These are phyloP conservation scores for Aspergillus eucalypticola DNA, from an alignment of 2,329 filamentous ascomycete species.

Conservation along the genomic window DNA sequence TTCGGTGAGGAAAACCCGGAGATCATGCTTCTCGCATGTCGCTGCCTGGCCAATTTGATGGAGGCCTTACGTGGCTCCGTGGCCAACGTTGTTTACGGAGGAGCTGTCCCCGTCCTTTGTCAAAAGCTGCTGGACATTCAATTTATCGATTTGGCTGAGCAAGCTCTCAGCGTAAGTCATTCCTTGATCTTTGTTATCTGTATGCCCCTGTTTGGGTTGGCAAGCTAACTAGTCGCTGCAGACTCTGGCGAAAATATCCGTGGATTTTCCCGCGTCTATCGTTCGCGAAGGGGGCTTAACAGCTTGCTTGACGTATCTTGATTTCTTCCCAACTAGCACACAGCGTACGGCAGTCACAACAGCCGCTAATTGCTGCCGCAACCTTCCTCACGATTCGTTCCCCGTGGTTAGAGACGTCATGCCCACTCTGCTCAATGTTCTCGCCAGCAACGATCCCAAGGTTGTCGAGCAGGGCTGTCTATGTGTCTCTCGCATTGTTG, in stretches of 20 bases:
- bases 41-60: constrained; percentile 96
- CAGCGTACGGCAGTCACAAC: constrained; percentile 96
- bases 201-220: neutral
- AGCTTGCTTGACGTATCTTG: constrained; percentile 92
- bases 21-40: constrained; percentile 94
- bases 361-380: constrained; percentile 96
- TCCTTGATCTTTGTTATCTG: neutral
- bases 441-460: constrained; percentile 89
- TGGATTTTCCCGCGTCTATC: constrained; percentile 92
- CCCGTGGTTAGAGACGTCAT: constrained; percentile 90
- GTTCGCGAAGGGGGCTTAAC: constrained; percentile 93
- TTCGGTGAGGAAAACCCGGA: constrained; percentile 89
- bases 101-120: constrained; percentile 89
- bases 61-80: constrained; percentile 91
- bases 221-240: constrained; percentile 27
- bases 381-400: constrained; percentile 93
- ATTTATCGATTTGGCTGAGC: constrained; percentile 96
- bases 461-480: constrained; percentile 96
- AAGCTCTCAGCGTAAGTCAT: constrained; percentile 73
- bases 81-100: constrained; percentile 95
- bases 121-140: constrained; percentile 94
- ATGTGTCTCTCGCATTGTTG: constrained; percentile 92
- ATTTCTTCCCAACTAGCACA: constrained; percentile 97
- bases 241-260: constrained; percentile 95
- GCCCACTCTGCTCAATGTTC: constrained; percentile 87